Evolutionary conservation across 768 basidiomycete genomes (phyloP), one percentile per base, ranked within the genome.

Genomic region (Lyophyllum semitale): DNA sequence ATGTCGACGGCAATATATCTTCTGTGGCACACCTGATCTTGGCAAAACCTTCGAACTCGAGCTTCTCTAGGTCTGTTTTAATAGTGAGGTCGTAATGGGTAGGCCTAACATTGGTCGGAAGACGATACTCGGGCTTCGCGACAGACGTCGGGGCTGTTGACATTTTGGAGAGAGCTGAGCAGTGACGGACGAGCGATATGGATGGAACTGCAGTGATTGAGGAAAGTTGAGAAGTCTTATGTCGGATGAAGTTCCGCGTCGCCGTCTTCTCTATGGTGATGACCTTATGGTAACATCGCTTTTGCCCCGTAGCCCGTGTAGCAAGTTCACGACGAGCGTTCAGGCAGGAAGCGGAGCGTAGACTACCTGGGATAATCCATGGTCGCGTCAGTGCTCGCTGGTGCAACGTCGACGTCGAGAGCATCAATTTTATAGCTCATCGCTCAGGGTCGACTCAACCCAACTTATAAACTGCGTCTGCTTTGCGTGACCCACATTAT

Each of bases 21-120:
- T 35, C 26, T 29, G 37, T 32, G 22, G 73, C 83, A 50, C 57
- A 84, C 91, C 82, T 77, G 65, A 91, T 83, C 60, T 84, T 84
- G 46, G 88, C 90, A 35, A 85, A 77, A 40, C 96, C 96, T 40
- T 83, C 76, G 68, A 94, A 98, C 9, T 73, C 80, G 56, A 85
- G 78, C n/a, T 78, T 78, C 53, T 88, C 80, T 49, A 98, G 83
- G 72, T 98, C 92, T 3, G 93, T 95, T 64, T 82, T 84, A 66
- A 95, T 73, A 43, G 84, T 84, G 47, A 94, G 66, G 61, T 91
- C 87, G 70, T 95, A 95, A 67, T 94, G 91, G 7, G 71, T 79
- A 12, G 91, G 87, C 62, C 78, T 83, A 51, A 89, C 81, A 59
- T 85, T 73, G 1, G 77, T 77, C 18, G 89, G 89, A 50, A 93